These are phyloP conservation scores for Neonectria hederae DNA, from an alignment of 2,329 filamentous ascomycete genomes.

Conservation along the genomic window DNA sequence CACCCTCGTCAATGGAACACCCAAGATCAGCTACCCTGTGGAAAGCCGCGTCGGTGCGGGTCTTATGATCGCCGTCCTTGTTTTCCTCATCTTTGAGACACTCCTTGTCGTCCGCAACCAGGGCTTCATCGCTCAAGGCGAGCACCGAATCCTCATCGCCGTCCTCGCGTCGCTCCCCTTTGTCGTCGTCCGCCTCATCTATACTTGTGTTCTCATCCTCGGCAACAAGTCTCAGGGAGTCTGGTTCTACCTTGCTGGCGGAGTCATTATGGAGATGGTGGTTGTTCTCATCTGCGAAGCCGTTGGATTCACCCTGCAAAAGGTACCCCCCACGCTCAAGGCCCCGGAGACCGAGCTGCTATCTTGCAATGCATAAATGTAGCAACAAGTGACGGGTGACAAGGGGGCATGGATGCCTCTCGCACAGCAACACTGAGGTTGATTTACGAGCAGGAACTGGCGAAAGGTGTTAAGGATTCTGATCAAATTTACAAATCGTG, in stretches of 20 bases:
- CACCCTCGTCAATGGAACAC: slow-evolving; percentile 29
- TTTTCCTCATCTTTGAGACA: slow-evolving; percentile 52
- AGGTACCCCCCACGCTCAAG: slow-evolving; percentile 27
- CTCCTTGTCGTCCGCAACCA: slow-evolving; percentile 53
- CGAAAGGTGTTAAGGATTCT: too few species aligned
- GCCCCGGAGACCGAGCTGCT: slow-evolving; percentile 11
- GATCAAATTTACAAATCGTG: background rate
- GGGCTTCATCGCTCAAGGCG: slow-evolving; percentile 56
- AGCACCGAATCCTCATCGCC: slow-evolving; percentile 62
- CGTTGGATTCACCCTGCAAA: slow-evolving; percentile 45
- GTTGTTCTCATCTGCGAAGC: slow-evolving; percentile 44
- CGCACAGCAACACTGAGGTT: background rate
- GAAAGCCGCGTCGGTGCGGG: slow-evolving; percentile 41
- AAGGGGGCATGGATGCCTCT: slow-evolving; percentile 9
- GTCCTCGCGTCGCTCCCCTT: slow-evolving; percentile 48
- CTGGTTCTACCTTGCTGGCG: slow-evolving; percentile 46
- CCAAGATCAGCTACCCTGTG: slow-evolving; percentile 41
- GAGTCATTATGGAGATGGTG: slow-evolving; percentile 48
- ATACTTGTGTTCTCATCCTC: slow-evolving; percentile 44
- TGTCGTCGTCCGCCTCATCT: slow-evolving; percentile 46
- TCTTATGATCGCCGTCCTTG: slow-evolving; percentile 50
- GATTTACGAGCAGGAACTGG: background rate
- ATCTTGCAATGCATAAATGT: slow-evolving; percentile 14
- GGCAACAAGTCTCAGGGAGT: slow-evolving; percentile 38
- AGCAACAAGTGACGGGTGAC: background rate